phyloP scores from a whole-genome alignment of 345 rosid species.

The Melaleuca quinquenervia region DNA sequence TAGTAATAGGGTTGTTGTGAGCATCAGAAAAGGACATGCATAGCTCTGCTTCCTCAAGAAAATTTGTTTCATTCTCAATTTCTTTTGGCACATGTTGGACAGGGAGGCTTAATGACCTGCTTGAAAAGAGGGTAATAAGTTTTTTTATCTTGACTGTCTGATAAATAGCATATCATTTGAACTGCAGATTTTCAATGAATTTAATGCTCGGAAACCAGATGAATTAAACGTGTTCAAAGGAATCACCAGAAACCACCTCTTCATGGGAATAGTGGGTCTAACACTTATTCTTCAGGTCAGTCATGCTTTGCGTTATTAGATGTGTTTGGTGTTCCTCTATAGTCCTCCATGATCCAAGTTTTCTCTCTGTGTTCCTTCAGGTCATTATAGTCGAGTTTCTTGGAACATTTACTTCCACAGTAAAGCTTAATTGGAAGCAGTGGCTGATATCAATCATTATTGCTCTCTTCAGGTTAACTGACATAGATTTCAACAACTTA shows the following conservation, averaged over 20 bases:
- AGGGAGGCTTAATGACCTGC: not conserved
- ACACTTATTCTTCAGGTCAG: slow-evolving; percentile 70
- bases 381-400: slow-evolving; percentile 52
- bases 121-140: not conserved
- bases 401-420: slow-evolving; percentile 30
- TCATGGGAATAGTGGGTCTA: slow-evolving; percentile 63
- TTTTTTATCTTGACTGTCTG: not conserved
- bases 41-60: not conserved
- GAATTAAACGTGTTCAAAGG: slow-evolving; percentile 77
- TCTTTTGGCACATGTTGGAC: not conserved
- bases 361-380: slow-evolving; percentile 18
- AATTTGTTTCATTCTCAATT: not conserved
- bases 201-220: slow-evolving; percentile 93
- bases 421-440: slow-evolving; percentile 30
- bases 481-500: not conserved
- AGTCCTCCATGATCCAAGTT: not conserved
- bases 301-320: not conserved
- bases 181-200: slow-evolving; percentile 87
- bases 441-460: slow-evolving; percentile 67
- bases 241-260: slow-evolving; percentile 64
- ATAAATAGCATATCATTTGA: not conserved
- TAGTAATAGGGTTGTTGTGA: not conserved
- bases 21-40: not conserved
- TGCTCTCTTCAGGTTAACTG: slow-evolving; percentile 61
- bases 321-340: not conserved